Percentiles rank a stretch among this genome's conserved stretches.
These are phyloP conservation scores for Trichoderma sp. DNA, from an alignment of 2,329 filamentous ascomycete species.

Conservation along the genomic window DNA sequence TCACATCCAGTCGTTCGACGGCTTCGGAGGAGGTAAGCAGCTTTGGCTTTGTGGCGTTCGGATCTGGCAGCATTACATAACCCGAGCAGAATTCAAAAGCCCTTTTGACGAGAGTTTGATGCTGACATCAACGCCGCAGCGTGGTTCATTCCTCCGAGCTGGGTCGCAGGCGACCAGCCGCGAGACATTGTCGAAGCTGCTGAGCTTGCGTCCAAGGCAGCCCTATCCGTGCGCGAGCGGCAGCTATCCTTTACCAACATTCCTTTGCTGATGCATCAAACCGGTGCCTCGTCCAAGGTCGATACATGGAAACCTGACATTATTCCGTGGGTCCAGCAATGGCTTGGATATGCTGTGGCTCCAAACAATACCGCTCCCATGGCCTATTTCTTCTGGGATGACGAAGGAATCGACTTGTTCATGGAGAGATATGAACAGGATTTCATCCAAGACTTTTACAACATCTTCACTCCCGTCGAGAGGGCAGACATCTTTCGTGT, in stretches of 20 bases:
- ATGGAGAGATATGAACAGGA: constrained; percentile 32
- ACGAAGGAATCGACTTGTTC: constrained; percentile 32
- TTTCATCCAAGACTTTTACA: constrained; percentile 30
- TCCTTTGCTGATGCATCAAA: constrained; percentile 36
- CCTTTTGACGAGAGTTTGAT: constrained; percentile 13
- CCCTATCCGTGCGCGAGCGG: constrained; percentile 26
- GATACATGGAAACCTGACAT: constrained; percentile 31
- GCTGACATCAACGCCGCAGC: constrained; percentile 27
- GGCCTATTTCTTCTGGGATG: constrained; percentile 36
- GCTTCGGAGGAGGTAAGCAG: constrained; percentile 32
- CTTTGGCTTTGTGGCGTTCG: constrained; percentile 20
- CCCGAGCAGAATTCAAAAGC: background rate
- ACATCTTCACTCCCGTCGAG: constrained; percentile 33
- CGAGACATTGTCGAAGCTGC: constrained; percentile 34
- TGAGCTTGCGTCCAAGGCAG: constrained; percentile 31
- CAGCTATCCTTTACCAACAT: constrained; percentile 34
- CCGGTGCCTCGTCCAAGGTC: constrained; percentile 31
- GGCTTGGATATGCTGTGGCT: constrained; percentile 31
- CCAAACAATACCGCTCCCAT: constrained; percentile 29
- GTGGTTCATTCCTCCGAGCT: constrained; percentile 34
- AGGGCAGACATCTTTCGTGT: constrained; percentile 35
- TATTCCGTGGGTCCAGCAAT: constrained; percentile 34
- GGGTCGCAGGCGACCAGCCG: constrained; percentile 30
- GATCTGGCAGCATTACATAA: constrained; percentile 8
- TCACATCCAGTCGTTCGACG: constrained; percentile 31